These are phyloP conservation scores for Cercospora sojina DNA, from an alignment of 2,329 filamentous ascomycete species.

Conservation along the genomic window DNA sequence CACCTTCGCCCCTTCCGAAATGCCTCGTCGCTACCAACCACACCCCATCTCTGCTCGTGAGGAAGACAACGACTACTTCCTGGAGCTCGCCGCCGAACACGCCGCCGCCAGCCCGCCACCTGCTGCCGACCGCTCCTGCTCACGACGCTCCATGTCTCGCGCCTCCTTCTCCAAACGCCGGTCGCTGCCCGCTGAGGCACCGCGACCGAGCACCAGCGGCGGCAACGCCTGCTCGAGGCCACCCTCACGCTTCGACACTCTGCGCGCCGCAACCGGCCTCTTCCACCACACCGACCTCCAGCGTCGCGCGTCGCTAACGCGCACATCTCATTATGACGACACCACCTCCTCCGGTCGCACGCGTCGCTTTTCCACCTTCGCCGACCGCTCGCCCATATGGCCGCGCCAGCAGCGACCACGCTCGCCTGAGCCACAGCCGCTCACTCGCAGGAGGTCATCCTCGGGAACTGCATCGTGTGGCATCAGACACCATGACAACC, in stretches of 20 bases:
- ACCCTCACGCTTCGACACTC: slow-evolving; percentile 25
- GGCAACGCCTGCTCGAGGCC: slow-evolving; percentile 16
- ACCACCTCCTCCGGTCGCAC: slow-evolving; percentile 25
- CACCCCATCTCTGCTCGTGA: slow-evolving; percentile 13
- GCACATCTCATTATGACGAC: slow-evolving; percentile 24
- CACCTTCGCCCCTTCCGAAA: neutral
- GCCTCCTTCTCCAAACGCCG: slow-evolving; percentile 19
- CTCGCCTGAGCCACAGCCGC: slow-evolving; percentile 32
- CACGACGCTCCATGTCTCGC: slow-evolving; percentile 14
- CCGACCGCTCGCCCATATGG: slow-evolving; percentile 27
- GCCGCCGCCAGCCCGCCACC: slow-evolving; percentile 46
- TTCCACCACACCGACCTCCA: slow-evolving; percentile 18
- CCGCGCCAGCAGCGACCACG: slow-evolving; percentile 27
- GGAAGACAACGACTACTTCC: slow-evolving; percentile 28
- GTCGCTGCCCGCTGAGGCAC: slow-evolving; percentile 14
- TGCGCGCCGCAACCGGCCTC: slow-evolving; percentile 24
- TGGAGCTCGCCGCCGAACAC: slow-evolving; percentile 33
- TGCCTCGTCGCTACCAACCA: neutral
- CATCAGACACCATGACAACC: slow-evolving; percentile 5
- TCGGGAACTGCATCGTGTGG: slow-evolving; percentile 21
- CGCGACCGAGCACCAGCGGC: slow-evolving; percentile 4
- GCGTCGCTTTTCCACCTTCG: slow-evolving; percentile 23
- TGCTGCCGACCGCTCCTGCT: neutral
- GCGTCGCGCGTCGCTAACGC: slow-evolving; percentile 8
- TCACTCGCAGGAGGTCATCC: slow-evolving; percentile 30